These are phyloP conservation scores for Clavaria fumosa DNA, from an alignment of 768 basidiomycete genomes.

Conservation along the genomic window DNA sequence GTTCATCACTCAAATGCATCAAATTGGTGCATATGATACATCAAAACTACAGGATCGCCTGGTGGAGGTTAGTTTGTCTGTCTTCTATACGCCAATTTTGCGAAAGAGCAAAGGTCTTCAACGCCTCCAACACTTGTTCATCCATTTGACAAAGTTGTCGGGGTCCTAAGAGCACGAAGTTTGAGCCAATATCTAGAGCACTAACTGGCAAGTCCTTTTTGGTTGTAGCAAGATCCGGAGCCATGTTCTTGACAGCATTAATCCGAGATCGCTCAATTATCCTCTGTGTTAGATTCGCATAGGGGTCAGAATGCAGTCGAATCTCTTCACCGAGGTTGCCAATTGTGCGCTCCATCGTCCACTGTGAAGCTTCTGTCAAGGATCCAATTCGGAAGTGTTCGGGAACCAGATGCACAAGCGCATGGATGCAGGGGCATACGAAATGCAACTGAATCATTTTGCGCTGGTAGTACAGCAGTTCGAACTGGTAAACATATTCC, in stretches of 20 bases:
- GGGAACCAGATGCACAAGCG: constrained; percentile 5
- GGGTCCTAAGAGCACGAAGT: constrained; percentile 3
- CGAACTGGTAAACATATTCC: constrained; percentile 7
- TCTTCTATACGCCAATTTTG: constrained; percentile 1
- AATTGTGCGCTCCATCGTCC: constrained; percentile 7
- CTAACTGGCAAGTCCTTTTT: constrained; percentile 8
- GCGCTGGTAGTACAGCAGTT: constrained; percentile 6
- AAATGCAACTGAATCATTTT: constrained; percentile 5
- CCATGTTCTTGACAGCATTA: constrained; percentile 4
- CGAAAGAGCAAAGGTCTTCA: constrained; percentile 5
- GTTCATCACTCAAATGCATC: no score
- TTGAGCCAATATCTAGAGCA: constrained; percentile 4
- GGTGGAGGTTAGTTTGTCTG: no score
- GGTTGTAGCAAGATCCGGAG: constrained; percentile 2
- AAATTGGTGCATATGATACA: no score
- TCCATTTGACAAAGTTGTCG: background rate
- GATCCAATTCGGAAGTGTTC: constrained; percentile 6
- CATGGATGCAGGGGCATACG: constrained; percentile 6
- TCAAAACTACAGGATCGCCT: no score
- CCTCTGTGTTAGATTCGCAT: constrained; percentile 6
- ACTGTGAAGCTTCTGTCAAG: background rate
- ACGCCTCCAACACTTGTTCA: background rate
- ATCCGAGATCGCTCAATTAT: constrained; percentile 3
- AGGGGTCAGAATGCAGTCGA: constrained; percentile 5
- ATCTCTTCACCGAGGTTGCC: constrained; percentile 7